Evolutionary conservation across 805 yeast species (phyloP), one percentile per base, ranked within the genome.

Genomic region (Cyberlindnera americana): DNA sequence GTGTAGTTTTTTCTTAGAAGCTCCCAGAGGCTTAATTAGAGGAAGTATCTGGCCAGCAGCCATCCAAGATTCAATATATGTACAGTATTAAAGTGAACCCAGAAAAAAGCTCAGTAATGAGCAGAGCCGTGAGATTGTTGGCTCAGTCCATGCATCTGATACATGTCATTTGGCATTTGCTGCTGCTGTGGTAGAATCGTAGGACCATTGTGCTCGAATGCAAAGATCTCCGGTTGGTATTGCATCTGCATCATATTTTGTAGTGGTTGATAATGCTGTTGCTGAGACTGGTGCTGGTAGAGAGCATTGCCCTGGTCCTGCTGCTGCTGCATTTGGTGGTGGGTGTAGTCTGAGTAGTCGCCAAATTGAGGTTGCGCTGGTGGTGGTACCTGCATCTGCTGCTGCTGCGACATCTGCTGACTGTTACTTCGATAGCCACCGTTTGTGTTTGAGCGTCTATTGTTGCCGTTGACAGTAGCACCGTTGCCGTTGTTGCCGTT

Each of bases 291-390:
- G 6, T 8, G 11, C 29, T 22, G 35, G 7, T 12, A 13, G 34
- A 14, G n/a, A n/a, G n/a, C n/a, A n/a, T n/a, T n/a, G n/a, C n/a
- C n/a, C n/a, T n/a, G n/a, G n/a, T n/a, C n/a, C n/a, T 34, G 31
- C 8, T 13, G 30, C 22, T 34, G 37, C 4, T 33, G 27, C 7
- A 13, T 24, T 16, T 16, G 34, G 12, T 33, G 39, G 3, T 39
- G 38, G 25, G 23, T n/a, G 19, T 31, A 33, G 28, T 33, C 35
- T 6, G 29, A 19, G 18, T 35, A 34, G 15, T 44, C 42, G 6
- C 13, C 31, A 15, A 44, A 40, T 29, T 41, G 45, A 17, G 41
- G 43, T 17, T 36, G 43, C 13, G 43, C 23, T n/a, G 45, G 42
- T 6, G 43, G 38, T 22, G 40, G 33, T 4, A 19, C n/a, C 10